Evolutionary conservation across 75 land plant genomes (phyloP).

Genomic region (Chamaecyparis obtusa): DNA sequence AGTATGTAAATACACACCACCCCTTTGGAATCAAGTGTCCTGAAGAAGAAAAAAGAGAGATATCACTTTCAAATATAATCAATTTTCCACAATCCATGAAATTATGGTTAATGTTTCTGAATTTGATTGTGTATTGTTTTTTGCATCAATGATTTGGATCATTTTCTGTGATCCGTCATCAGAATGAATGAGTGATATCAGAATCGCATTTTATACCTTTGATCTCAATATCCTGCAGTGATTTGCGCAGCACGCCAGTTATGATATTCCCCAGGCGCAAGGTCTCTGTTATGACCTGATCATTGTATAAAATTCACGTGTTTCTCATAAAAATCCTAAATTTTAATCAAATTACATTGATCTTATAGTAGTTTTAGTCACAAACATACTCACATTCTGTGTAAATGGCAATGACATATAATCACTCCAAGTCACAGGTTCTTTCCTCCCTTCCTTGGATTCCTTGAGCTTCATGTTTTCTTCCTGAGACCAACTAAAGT

Average conservation of each 20-base stretch:
- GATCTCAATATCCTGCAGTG: constrained; percentile 65
- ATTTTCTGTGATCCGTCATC: too few species aligned
- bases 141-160: too few species aligned
- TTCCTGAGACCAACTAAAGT: constrained; percentile 21
- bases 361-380: background rate
- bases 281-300: constrained; percentile 84
- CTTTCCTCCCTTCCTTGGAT: constrained; percentile 24
- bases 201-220: constrained; percentile 32
- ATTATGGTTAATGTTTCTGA: too few species aligned
- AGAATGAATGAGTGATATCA: too few species aligned
- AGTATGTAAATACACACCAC: constrained; percentile 66
- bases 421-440: constrained; percentile 59
- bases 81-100: too few species aligned
- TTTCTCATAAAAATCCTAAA: background rate
- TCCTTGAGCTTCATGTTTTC: constrained; percentile 66
- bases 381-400: constrained; percentile 51
- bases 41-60: constrained; percentile 15
- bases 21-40: constrained; percentile 75
- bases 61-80: too few species aligned
- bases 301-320: background rate
- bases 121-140: too few species aligned
- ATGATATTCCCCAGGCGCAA: constrained; percentile 77
- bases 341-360: background rate
- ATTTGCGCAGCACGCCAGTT: constrained; percentile 61
- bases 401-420: constrained; percentile 74